Evolutionary conservation across 2,329 filamentous ascomycete species (phyloP).

Genomic region (Daldinia eschscholtzii): DNA sequence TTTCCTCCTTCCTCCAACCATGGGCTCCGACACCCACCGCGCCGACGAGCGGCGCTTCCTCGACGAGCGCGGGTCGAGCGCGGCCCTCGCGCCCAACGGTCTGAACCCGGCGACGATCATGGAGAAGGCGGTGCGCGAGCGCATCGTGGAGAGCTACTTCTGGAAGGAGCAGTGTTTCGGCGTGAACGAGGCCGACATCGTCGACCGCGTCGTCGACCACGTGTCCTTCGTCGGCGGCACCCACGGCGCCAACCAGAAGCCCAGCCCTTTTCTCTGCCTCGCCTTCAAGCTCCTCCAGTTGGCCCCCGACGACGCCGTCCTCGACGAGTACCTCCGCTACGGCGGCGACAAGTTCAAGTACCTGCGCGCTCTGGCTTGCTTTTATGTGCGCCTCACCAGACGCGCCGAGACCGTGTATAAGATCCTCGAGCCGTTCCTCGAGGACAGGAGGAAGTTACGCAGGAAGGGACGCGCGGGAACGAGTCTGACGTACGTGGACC

Average conservation of each 20-base stretch:
- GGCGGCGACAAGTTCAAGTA: conserved; percentile 87
- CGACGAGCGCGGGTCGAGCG: conserved; percentile 88
- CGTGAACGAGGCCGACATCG: conserved; percentile 84
- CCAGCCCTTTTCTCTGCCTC: conserved; percentile 92
- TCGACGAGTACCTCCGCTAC: conserved; percentile 82
- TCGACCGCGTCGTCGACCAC: conserved; percentile 88
- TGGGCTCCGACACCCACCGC: conserved; percentile 63
- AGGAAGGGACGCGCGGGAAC: conserved; percentile 81
- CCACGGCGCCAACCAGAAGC: conserved; percentile 84
- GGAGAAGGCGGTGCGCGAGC: conserved; percentile 94
- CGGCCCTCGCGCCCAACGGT: conserved; percentile 82
- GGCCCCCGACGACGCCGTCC: conserved; percentile 80
- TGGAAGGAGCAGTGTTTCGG: conserved; percentile 99
- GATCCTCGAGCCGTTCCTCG: conserved; percentile 83
- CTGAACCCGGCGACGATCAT: conserved; percentile 96
- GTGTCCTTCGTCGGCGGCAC: conserved; percentile 89
- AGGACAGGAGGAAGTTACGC: conserved; percentile 86
- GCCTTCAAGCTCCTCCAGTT: conserved; percentile 95
- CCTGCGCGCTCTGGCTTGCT: conserved; percentile 86
- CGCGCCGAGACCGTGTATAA: conserved; percentile 83
- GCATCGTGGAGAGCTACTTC: conserved; percentile 95
- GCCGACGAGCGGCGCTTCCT: conserved; percentile 87
- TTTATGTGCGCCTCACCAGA: conserved; percentile 93
- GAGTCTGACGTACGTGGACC: conserved; percentile 83
- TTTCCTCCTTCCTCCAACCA: conserved; percentile 15